Conservation (phyloP, 768 basidiomycete genomes). For the Tephrocybe sp. region DNA sequence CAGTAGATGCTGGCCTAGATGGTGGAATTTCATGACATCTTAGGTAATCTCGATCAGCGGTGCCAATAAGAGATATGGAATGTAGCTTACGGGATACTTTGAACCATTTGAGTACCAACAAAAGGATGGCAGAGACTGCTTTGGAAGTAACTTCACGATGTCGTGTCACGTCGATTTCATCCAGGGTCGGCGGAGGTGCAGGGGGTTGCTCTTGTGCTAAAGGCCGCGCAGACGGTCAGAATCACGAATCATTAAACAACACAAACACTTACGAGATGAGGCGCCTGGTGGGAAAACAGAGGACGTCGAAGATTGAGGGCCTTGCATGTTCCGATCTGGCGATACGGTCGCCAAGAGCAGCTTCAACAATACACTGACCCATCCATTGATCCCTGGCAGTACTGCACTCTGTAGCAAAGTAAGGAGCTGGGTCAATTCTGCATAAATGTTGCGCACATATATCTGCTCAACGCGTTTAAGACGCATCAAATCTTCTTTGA, state of each 20-base stretch:
- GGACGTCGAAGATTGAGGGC: conserved; percentile 65
- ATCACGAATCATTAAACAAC: background rate
- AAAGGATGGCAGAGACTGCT: conserved; percentile 90
- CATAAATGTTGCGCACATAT: conserved; percentile 67
- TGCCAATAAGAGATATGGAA: background rate
- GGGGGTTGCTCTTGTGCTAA: conserved; percentile 62
- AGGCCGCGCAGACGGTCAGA: conserved; percentile 8
- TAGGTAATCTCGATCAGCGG: background rate
- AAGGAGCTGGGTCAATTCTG: background rate
- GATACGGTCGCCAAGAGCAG: conserved; percentile 91
- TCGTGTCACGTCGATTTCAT: conserved; percentile 89
- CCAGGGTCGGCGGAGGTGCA: conserved; percentile 69
- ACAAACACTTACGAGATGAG: conserved; percentile 51
- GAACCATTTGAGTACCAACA: conserved; percentile 95
- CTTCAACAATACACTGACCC: conserved; percentile 92
- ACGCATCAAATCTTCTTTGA: conserved; percentile 79
- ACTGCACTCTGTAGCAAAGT: conserved; percentile 61
- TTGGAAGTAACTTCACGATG: conserved; percentile 98
- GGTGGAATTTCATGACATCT: conserved; percentile 99
- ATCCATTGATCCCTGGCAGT: conserved; percentile 80
- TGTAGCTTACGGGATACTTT: conserved; percentile 86
- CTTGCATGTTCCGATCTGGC: conserved; percentile 62
- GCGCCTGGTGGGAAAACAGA: conserved; percentile 72
- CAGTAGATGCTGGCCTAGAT: conserved; percentile 90
- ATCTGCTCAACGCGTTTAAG: conserved; percentile 89